Evolutionary conservation across 1,284 basidiomycete species (phyloP).

Genomic region (Xanthoconium separans): DNA sequence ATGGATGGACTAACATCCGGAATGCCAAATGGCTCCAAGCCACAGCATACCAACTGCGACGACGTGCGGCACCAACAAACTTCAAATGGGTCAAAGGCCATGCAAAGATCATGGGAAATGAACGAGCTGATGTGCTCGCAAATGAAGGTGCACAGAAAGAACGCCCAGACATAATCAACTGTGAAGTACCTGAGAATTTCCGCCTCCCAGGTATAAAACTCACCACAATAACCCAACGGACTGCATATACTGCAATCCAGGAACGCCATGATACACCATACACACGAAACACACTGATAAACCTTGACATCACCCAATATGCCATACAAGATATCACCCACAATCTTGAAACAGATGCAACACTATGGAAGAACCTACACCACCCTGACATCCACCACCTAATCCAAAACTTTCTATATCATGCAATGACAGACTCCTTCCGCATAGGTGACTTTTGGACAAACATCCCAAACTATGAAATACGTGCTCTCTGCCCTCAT

Average conservation of each 20-base stretch:
- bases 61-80: no score
- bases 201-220: neutral
- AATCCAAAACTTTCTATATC: neutral
- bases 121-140: neutral
- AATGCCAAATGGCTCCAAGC: no score
- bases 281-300: neutral
- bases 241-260: neutral
- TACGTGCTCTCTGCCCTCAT: neutral
- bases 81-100: no score
- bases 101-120: no score
- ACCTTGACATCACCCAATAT: neutral
- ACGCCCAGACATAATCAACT: neutral
- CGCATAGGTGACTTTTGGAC: no score
- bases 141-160: neutral
- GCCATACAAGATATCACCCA: neutral
- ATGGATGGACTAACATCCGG: no score
- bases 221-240: neutral
- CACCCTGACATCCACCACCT: neutral
- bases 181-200: neutral
- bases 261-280: neutral
- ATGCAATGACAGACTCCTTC: neutral
- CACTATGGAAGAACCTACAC: neutral
- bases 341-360: neutral
- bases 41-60: no score
- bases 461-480: no score